Base-by-base conservation (phyloP, 257 asterid genomes). In the Forsythia suspensa region DNA sequence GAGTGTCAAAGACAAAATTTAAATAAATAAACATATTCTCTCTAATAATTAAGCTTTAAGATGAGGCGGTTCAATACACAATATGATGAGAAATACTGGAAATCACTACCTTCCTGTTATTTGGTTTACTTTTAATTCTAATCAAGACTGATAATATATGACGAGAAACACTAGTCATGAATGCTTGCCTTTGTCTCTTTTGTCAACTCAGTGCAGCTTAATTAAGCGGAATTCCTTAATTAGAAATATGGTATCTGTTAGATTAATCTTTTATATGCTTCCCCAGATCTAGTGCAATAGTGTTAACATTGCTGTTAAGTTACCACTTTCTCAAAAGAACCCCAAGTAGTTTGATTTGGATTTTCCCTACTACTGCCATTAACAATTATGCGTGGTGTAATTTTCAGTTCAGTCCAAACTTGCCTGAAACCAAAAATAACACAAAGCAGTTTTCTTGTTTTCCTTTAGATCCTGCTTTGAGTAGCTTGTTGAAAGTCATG, bases 221-320 rank as follows among this genome's bases (percentile, higher is more conserved):
- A 15, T 61, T 24, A 21, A 72, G 39, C 4, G 5, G 10, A 44
- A 43, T 44, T 72, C 29, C 76, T 72, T 10, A 8, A 11, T 10
- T 20, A 43, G 63, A 65, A 72, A 24, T 37, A 42, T 20, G 57
- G 52, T 44, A 46, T 44, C 13, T 46, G 63, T 55, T 42, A 72
- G 8, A 72, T 44, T 8, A 13, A 44, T 21, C 42, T 72, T 43
- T 63, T 76, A 10, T 59, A 40, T 57, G 79, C 79, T 61, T 75
- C 79, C 43, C 79, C 4, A 40, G 72, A 5, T 13, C 38, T 20
- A 34, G 77, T 16, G 72, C 46, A 18, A 44, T 36, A 20, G 5
- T 71, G 37, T 42, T 71, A 52, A 16, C 6, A 16, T 18, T 52
- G 16, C 9, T 18, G 63, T 52, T 18, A 52, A 52, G 68, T n/a